Evolutionary conservation across 2,329 filamentous ascomycete genomes (phyloP), one percentile per base, ranked within the genome.

Genomic region (Tolypocladium album): DNA sequence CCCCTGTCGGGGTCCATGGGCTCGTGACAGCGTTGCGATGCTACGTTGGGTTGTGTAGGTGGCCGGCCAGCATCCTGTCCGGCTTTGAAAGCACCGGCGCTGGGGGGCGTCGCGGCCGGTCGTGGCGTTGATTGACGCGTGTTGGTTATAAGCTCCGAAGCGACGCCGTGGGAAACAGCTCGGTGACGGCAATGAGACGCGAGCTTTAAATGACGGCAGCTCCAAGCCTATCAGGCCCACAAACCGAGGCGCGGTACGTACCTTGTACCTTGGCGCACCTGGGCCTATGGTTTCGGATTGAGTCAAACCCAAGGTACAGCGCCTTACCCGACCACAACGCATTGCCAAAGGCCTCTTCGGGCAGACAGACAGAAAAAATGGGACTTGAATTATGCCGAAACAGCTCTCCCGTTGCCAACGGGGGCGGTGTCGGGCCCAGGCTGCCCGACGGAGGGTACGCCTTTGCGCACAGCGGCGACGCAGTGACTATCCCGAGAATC

Each of bases 1-100:
- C 59, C 56, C 27, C 57, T 39, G 36, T 62, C 60, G 53, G 52
- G 55, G 50, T 64, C 62, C 65, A 67, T 67, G 61, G 50, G 58
- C 58, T 39, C 36, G 43, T 34, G 57, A 22, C 56, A n/a, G 43
- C 53, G 56, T 38, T 20, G 55, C 36, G 36, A 58, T 53, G 57
- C 45, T 42, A 58, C 36, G 45, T 31, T 24, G 45, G 36, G 4
- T 15, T 57, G 20, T 60, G 38, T 15, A 17, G 45, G 43, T 36
- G 15, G 45, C 22, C 24, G 34, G 22, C 24, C 15, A 36, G 57
- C 45, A 53, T 53, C 31, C 45, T 53, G 34, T 38, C 36, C 34
- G 38, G 13, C 17, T 27, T 20, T 39, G 5, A 20, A 36, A 55
- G 24, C 50, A 22, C 36, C 50, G 20, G 31, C 50, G 50, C 50